Evolutionary conservation across 1,284 basidiomycete species (phyloP), one percentile per base, ranked within the genome.

Genomic region (Moesziomyces sp.): DNA sequence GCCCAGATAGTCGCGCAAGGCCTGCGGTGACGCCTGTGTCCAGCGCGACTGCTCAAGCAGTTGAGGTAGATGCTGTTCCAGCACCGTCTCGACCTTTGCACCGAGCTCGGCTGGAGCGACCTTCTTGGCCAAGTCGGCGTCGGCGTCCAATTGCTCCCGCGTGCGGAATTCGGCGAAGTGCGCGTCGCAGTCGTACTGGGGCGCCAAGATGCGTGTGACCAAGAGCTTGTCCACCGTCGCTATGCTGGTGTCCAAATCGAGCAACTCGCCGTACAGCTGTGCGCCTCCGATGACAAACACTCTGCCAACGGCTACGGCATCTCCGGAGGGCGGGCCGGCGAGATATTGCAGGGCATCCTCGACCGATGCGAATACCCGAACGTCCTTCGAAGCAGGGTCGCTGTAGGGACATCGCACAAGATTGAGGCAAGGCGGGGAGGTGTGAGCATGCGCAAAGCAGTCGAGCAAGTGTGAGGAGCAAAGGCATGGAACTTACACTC

Each of bases 201-300:
- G 93, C 16, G 87, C 86, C 34, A 91, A 77, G 64, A 99, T 88
- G 3, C 94, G 90, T 3, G 97, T 99, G 59, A 99, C 88, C 54
- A 99, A 88, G 11, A 82, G 74, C 30, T 63, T 58, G 58, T 81
- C 76, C 26, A 81, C 67, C 18, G 21, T 34, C 11, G 46, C 54
- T 21, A 35, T 23, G 18, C 23, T 30, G 34, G 47, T 35, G 26
- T 56, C 40, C 16, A 50, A 23, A 0, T 50, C 44, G n/a, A 79
- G 57, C 24, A 71, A 86, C 67, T 91, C 89, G 35, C 87, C 86
- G 87, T 97, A 97, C 24, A 98, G 86, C 49, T 91, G 89, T 11
- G 93, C 90, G 7, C 97, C 96, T 38, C 96, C 96, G 35, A 97
- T 96, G 69, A 98, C 86, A 86, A 97, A 99, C 14, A 83, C 76